Conservation (phyloP, 2,329 filamentous ascomycete genomes). For the Curvularia sp. region DNA sequence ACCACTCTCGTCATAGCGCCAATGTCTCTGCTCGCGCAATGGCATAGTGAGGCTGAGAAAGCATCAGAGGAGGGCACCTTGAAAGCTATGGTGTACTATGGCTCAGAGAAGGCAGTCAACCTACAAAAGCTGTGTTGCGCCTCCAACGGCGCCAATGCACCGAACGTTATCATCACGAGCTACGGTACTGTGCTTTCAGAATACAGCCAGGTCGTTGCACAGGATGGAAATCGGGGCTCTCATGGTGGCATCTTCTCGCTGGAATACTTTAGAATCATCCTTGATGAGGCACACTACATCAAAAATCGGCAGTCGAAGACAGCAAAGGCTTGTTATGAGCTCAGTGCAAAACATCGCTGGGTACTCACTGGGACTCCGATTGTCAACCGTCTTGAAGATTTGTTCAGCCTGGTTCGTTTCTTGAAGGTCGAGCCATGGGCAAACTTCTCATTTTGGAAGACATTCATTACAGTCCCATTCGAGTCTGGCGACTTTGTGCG, state of each 20-base stretch:
- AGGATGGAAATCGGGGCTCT: constrained; percentile 68
- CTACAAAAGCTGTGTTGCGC: constrained; percentile 79
- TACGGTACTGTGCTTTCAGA: constrained; percentile 93
- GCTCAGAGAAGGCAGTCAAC: constrained; percentile 80
- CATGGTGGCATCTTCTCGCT: constrained; percentile 82
- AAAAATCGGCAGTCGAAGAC: constrained; percentile 90
- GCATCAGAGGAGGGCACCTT: constrained; percentile 84
- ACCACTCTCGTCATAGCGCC: constrained; percentile 96
- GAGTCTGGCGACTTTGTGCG: constrained; percentile 94
- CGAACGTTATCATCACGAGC: constrained; percentile 91
- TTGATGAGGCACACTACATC: constrained; percentile 95
- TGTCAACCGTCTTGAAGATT: constrained; percentile 91
- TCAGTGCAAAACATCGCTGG: constrained; percentile 87
- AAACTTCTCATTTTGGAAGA: constrained; percentile 99
- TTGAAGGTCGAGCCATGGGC: constrained; percentile 96
- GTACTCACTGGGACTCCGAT: constrained; percentile 94
- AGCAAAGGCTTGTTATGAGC: constrained; percentile 90
- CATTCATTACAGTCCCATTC: constrained; percentile 96
- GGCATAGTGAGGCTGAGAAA: constrained; percentile 93
- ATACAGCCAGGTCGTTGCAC: constrained; percentile 75
- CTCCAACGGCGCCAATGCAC: constrained; percentile 75
- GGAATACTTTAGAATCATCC: constrained; percentile 91
- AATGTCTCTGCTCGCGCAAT: constrained; percentile 95
- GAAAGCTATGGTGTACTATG: constrained; percentile 90
- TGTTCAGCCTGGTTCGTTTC: constrained; percentile 93